phyloP scores from a whole-genome alignment of 768 basidiomycete genomes.

The Harrya chromipes region DNA sequence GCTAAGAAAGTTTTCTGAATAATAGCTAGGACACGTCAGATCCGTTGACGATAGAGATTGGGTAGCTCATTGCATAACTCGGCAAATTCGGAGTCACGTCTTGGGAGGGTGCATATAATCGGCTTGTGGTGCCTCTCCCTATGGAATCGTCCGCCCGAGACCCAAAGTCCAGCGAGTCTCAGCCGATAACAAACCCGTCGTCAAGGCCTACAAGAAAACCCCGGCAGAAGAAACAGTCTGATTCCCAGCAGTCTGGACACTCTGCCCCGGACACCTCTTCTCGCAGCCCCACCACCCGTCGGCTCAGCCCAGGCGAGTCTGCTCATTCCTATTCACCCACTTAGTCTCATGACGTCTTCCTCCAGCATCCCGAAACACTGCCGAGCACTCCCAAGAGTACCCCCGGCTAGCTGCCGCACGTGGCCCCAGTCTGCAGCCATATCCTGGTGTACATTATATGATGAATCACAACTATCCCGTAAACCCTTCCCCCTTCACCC shows the following conservation, averaged over 20 bases:
- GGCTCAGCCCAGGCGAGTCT: slow-evolving; percentile 24
- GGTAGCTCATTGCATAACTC: slow-evolving; percentile 19
- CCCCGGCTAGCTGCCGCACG: slow-evolving; percentile 37
- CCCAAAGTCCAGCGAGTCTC: slow-evolving; percentile 38
- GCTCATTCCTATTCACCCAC: not conserved
- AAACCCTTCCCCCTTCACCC: slow-evolving; percentile 51
- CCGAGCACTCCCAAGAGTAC: slow-evolving; percentile 25
- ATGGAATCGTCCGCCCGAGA: slow-evolving; percentile 53
- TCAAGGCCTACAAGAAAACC: slow-evolving; percentile 42
- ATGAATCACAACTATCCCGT: slow-evolving; percentile 73
- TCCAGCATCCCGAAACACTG: slow-evolving; percentile 16
- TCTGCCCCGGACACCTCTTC: slow-evolving; percentile 20
- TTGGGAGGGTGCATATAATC: slow-evolving; percentile 18
- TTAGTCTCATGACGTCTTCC: slow-evolving; percentile 8
- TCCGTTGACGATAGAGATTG: slow-evolving; percentile 10
- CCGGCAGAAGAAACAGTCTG: slow-evolving; percentile 52
- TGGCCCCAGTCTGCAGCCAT: slow-evolving; percentile 47
- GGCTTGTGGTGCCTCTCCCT: slow-evolving; percentile 25
- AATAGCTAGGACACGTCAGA: slow-evolving; percentile 8
- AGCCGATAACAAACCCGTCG: slow-evolving; percentile 40
- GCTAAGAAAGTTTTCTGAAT: slow-evolving; percentile 8
- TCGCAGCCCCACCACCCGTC: slow-evolving; percentile 27
- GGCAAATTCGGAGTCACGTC: slow-evolving; percentile 33
- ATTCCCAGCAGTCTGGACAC: slow-evolving; percentile 20
- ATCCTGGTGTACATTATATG: slow-evolving; percentile 52